Base-by-base conservation (phyloP, 2,329 filamentous ascomycete species). In the Colletotrichum coccodes region DNA sequence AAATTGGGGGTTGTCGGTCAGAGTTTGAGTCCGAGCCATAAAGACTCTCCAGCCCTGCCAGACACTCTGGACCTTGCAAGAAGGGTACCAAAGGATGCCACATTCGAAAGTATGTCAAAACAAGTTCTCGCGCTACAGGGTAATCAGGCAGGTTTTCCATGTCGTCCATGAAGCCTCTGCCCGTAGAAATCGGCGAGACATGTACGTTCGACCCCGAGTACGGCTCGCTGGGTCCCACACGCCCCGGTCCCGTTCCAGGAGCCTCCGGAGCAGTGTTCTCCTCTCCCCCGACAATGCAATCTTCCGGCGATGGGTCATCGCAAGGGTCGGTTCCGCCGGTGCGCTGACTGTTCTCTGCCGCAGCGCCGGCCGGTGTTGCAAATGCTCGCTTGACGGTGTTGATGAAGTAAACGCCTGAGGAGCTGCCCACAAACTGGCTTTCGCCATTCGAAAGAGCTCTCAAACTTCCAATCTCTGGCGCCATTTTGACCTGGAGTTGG, bases 71-170 rank as follows among this genome's bases (percentile, higher is more conserved):
- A 0, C 85, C 85, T 54, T 86, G 84, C 4, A 87, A 71, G 68
- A 87, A 86, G 0, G 85, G 85, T 65, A 86, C 84, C 14, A 87
- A 75, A 0, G 84, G 84, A 77, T 87, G 85, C 84, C 84, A 87
- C 11, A 81, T 78, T 71, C 79, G 81, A 73, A 87, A 87, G 70
- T 86, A 87, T 21, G 79, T 75, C 74, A 84, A 82, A 59, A 86
- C 79, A 3, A 86, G 76, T 44, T 80, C 76, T 65, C 80, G 80
- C 1, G 83, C 61, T 18, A 44, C 36, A 2, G 32, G 4, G 28
- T 71, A 70, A 4, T 60, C 59, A 3, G 66, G 70, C 2, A 66
- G 32, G 2, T 21, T 38, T 4, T 30, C 36, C 32, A 70, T 57
- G 26, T n/a, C 46, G 23, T 49, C 54, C 30, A 60, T 26, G 23